phyloP scores from a whole-genome alignment of 2,329 filamentous ascomycete species.

The Talaromyces sp. region DNA sequence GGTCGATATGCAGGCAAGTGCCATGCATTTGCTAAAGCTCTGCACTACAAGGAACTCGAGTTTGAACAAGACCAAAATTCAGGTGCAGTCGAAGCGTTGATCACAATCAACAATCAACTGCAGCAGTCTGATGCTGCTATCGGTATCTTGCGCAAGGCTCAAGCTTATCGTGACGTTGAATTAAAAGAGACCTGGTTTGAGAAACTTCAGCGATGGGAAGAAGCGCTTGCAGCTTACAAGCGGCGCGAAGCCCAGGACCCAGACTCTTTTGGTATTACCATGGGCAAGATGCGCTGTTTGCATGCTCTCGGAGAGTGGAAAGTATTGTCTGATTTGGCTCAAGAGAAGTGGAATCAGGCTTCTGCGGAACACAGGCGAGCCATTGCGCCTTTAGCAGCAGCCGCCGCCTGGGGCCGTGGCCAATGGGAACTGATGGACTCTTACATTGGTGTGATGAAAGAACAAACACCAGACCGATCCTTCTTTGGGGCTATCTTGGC shows the following conservation, averaged over 20 bases:
- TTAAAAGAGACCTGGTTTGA: conserved; percentile 99
- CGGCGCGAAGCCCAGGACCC: conserved; percentile 72
- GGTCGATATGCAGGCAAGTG: conserved; percentile 94
- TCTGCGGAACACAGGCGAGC: conserved; percentile 79
- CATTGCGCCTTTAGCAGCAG: conserved; percentile 90
- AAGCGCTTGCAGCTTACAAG: conserved; percentile 87
- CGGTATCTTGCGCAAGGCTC: conserved; percentile 91
- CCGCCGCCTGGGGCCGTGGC: conserved; percentile 90
- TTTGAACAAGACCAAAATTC: conserved; percentile 97
- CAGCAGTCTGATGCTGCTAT: conserved; percentile 98
- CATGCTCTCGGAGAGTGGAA: conserved; percentile 98
- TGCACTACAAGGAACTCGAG: conserved; percentile 98
- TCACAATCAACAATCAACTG: conserved; percentile 98
- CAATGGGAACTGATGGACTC: conserved; percentile 99
- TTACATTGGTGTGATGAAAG: conserved; percentile 92
- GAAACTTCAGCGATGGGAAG: conserved; percentile 96
- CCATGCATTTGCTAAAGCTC: conserved; percentile 94
- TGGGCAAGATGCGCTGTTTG: conserved; percentile 99
- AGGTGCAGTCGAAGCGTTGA: conserved; percentile 90
- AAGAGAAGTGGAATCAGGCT: conserved; percentile 91
- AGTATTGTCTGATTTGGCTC: conserved; percentile 77
- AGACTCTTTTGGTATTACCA: conserved; percentile 87
- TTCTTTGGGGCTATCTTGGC: conserved; percentile 97
- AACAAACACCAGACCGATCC: conserved; percentile 84
- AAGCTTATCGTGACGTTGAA: conserved; percentile 92